phyloP scores from a whole-genome alignment of 177 flowering plant genomes.

The Vitis hybrid region DNA sequence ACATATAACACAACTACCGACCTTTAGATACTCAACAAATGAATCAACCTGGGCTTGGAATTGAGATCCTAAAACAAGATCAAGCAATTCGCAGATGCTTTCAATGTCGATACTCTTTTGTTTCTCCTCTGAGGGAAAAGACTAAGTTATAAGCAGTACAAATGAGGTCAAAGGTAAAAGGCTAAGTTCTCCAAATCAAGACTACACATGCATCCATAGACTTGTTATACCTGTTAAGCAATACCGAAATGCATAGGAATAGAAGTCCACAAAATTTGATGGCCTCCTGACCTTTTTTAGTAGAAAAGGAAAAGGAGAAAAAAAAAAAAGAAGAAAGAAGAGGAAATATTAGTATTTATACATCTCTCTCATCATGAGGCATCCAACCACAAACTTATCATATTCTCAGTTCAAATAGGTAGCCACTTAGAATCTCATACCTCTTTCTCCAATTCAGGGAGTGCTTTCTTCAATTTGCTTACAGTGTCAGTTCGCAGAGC shows the following conservation, averaged over 20 bases:
- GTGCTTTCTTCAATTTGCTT: slow-evolving; percentile 64
- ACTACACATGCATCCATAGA: background rate
- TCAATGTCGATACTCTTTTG: slow-evolving; percentile 86
- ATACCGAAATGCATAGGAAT: slow-evolving; percentile 67
- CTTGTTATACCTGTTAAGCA: slow-evolving; percentile 66
- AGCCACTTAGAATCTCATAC: slow-evolving; percentile 21
- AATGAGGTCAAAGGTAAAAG: background rate
- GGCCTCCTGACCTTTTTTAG: slow-evolving; percentile 58
- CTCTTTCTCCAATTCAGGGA: slow-evolving; percentile 81
- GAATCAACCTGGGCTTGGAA: slow-evolving; percentile 58
- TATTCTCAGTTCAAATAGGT: background rate
- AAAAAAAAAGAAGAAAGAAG: too few relatives aligned
- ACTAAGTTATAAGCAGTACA: background rate
- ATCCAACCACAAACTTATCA: background rate
- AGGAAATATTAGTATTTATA: slow-evolving; percentile 9
- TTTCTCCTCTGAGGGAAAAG: slow-evolving; percentile 64
- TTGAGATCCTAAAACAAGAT: slow-evolving; percentile 65
- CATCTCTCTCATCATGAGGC: slow-evolving; percentile 4
- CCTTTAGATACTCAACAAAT: slow-evolving; percentile 67
- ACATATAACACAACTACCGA: slow-evolving; percentile 19
- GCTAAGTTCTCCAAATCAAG: background rate
- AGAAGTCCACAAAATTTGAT: slow-evolving; percentile 66
- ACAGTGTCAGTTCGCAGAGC: slow-evolving; percentile 65
- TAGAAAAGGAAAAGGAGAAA: background rate
- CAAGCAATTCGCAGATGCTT: slow-evolving; percentile 66